Conservation (phyloP, 192 early-diverging fungal genomes). For the Linnemannia elongata region DNA sequence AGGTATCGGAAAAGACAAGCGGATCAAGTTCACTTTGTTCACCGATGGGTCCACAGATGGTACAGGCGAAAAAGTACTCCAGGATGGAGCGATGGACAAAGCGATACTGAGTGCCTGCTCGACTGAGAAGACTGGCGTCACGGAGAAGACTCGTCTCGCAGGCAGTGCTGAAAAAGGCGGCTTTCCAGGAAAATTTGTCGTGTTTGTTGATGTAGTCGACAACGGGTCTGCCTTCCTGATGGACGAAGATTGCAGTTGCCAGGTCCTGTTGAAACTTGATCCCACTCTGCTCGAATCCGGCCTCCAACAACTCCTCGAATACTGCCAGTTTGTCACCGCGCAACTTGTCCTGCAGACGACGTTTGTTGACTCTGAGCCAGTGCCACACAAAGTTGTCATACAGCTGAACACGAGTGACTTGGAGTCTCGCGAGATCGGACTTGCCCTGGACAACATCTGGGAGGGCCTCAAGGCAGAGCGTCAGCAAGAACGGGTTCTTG, state of each 20-base stretch:
- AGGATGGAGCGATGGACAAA: constrained; percentile 16
- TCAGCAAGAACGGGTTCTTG: constrained; percentile 25
- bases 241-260: not conserved
- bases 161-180: not conserved
- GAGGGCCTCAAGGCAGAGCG: constrained; percentile 9
- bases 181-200: constrained; percentile 9
- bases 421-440: not conserved
- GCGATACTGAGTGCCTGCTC: not conserved
- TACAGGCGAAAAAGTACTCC: constrained; percentile 10
- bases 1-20: not conserved
- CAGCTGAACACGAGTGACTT: constrained; percentile 7
- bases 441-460: not conserved
- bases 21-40: not conserved
- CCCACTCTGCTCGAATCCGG: not conserved
- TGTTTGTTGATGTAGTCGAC: not conserved
- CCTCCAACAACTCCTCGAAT: not conserved
- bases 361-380: not conserved
- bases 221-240: not conserved
- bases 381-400: constrained; percentile 18
- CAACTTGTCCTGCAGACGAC: not conserved
- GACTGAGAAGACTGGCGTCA: constrained; percentile 8
- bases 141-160: not conserved
- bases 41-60: not conserved
- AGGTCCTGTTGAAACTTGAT: not conserved
- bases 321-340: not conserved